A percentile compares a stretch with the other conserved stretches of the same genome.
Evolutionary conservation across 2,329 filamentous ascomycete species (phyloP).

Genomic region (Fusarium sp.): DNA sequence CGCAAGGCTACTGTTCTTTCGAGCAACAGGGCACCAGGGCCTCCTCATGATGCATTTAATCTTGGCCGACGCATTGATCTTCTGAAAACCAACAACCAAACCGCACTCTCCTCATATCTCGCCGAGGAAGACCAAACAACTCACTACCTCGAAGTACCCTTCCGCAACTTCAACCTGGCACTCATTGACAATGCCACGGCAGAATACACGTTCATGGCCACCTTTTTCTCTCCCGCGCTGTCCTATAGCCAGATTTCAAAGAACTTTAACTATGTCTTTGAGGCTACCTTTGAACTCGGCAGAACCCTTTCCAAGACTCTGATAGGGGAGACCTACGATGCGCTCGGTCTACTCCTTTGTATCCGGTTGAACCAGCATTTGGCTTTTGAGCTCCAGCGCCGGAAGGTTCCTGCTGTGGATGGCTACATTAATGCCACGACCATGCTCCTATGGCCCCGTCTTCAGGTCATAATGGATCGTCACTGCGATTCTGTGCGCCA

Average conservation of each 20-base stretch:
- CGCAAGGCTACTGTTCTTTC: slow-evolving; percentile 71
- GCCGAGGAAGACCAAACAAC: slow-evolving; percentile 88
- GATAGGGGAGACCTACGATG: slow-evolving; percentile 81
- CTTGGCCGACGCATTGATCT: slow-evolving; percentile 87
- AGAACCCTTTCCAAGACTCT: slow-evolving; percentile 80
- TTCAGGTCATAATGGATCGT: slow-evolving; percentile 92
- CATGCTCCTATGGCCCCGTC: slow-evolving; percentile 96
- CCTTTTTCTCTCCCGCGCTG: slow-evolving; percentile 85
- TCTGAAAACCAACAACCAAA: slow-evolving; percentile 76
- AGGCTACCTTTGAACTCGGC: slow-evolving; percentile 87
- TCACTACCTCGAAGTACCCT: slow-evolving; percentile 90
- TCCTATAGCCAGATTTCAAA: slow-evolving; percentile 81
- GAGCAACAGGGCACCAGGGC: slow-evolving; percentile 55
- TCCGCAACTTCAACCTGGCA: slow-evolving; percentile 94
- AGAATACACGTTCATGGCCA: slow-evolving; percentile 92
- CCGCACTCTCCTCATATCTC: slow-evolving; percentile 85
- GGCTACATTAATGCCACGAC: slow-evolving; percentile 93
- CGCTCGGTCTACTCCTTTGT: slow-evolving; percentile 86
- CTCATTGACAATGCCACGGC: slow-evolving; percentile 93
- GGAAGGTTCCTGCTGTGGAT: slow-evolving; percentile 89
- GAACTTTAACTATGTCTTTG: slow-evolving; percentile 88
- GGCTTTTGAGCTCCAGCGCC: slow-evolving; percentile 91
- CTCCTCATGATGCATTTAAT: slow-evolving; percentile 86
- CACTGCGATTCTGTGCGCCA: slow-evolving; percentile 87
- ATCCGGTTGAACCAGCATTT: slow-evolving; percentile 93